Evolutionary conservation across 768 basidiomycete species (phyloP).

Genomic region (Pleurotus djamor): DNA sequence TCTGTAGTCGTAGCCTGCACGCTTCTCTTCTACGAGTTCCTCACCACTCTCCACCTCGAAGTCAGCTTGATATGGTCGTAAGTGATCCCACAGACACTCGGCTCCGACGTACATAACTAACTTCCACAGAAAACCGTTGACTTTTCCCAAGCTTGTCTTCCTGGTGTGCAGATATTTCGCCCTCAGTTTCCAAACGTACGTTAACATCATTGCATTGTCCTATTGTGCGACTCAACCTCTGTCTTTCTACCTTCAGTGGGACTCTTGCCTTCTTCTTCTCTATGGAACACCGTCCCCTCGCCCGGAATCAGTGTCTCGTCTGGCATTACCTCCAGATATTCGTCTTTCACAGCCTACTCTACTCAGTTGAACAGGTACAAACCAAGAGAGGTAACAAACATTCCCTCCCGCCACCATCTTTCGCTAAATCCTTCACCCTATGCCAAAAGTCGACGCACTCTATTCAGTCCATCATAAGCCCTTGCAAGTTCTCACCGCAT

Average conservation of each 20-base stretch:
- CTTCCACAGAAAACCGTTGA: neutral
- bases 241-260: neutral
- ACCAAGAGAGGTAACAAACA: neutral
- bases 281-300: neutral
- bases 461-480: neutral
- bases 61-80: conserved; percentile 1
- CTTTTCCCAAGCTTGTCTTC: neutral
- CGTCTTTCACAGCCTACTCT: conserved; percentile 1
- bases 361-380: neutral
- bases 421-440: neutral
- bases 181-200: conserved; percentile 1
- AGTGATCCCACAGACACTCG: neutral
- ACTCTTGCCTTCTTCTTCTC: neutral
- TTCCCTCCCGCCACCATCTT: neutral
- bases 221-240: neutral
- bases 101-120: neutral
- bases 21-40: conserved; percentile 2
- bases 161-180: neutral
- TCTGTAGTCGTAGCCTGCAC: neutral
- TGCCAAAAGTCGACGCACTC: neutral
- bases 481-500: neutral
- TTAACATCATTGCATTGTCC: neutral
- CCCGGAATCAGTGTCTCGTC: neutral
- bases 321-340: neutral
- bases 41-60: conserved; percentile 5